Conservation (phyloP, 495 filamentous ascomycete species). For the Penicillium crystallinum region DNA sequence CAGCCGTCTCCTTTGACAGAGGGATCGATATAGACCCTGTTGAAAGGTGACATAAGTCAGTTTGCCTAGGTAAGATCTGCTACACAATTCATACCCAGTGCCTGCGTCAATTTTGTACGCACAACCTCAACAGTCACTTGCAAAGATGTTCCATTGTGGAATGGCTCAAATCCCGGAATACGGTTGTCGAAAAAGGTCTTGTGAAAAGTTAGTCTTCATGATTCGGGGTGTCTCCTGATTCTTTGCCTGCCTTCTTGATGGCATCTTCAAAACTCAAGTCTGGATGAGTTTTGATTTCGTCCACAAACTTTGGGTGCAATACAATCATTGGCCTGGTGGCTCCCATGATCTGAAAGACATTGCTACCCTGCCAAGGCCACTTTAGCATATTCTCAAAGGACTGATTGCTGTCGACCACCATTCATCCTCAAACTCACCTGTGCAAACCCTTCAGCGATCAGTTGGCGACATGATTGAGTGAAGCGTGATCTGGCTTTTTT, state of each 20-base stretch:
- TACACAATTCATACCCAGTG: conserved; percentile 27
- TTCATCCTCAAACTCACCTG: conserved; percentile 14
- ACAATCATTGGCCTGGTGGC: conserved; percentile 32
- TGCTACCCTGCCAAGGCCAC: conserved; percentile 16
- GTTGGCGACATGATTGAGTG: conserved; percentile 15
- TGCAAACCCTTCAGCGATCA: conserved; percentile 28
- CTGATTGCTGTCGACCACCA: not conserved
- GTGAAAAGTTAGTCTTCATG: not conserved
- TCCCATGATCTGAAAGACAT: conserved; percentile 39
- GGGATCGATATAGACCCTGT: conserved; percentile 32
- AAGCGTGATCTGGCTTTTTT: conserved; percentile 27
- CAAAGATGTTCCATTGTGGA: conserved; percentile 25
- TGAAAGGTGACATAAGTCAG: not conserved
- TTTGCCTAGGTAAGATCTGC: not conserved
- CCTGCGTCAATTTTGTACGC: conserved; percentile 46
- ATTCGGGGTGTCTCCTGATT: conserved; percentile 3
- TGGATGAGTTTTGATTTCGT: conserved; percentile 45
- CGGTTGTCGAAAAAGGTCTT: conserved; percentile 39
- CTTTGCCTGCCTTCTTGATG: conserved; percentile 30
- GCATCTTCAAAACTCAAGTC: conserved; percentile 36
- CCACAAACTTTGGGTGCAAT: conserved; percentile 43
- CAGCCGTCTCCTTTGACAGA: conserved; percentile 40
- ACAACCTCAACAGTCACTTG: conserved; percentile 30
- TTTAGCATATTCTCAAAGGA: not conserved
- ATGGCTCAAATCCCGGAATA: conserved; percentile 44